Evolutionary conservation across 2,329 filamentous ascomycete species (phyloP).

Genomic region (Penicillium rolfsii): DNA sequence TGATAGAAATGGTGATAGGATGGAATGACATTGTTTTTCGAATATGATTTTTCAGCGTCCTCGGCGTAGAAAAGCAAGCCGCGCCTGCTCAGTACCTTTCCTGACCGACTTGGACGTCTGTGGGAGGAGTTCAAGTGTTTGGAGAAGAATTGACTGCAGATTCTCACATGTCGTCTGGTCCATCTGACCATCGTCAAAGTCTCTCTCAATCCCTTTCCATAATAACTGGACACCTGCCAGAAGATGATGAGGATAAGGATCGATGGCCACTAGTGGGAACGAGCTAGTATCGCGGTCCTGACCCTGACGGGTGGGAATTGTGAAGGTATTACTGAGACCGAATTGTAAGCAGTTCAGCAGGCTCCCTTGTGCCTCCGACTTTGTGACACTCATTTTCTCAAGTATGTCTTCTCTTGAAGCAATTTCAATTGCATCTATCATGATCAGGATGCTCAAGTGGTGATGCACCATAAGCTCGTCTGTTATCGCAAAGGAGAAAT

Average conservation of each 20-base stretch:
- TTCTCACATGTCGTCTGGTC: slow-evolving; percentile 28
- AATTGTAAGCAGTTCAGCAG: slow-evolving; percentile 34
- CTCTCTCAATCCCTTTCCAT: slow-evolving; percentile 32
- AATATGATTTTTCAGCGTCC: neutral
- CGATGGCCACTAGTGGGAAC: slow-evolving; percentile 35
- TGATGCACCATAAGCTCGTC: slow-evolving; percentile 37
- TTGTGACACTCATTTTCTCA: slow-evolving; percentile 24
- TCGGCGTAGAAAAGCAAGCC: slow-evolving; percentile 2
- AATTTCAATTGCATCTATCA: slow-evolving; percentile 34
- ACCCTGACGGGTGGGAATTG: slow-evolving; percentile 19
- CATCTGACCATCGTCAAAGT: slow-evolving; percentile 30
- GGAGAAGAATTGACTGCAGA: slow-evolving; percentile 30
- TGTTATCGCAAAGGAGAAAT: slow-evolving; percentile 1
- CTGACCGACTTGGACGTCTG: slow-evolving; percentile 37
- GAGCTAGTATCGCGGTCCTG: slow-evolving; percentile 9
- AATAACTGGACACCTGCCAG: slow-evolving; percentile 36
- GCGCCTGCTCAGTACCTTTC: slow-evolving; percentile 25
- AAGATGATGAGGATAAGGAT: slow-evolving; percentile 39
- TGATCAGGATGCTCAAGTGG: slow-evolving; percentile 33
- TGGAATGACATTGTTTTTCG: neutral
- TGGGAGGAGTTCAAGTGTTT: slow-evolving; percentile 33
- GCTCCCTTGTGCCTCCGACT: slow-evolving; percentile 31
- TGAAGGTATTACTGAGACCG: slow-evolving; percentile 33
- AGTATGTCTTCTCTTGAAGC: slow-evolving; percentile 33
- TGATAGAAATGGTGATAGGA: neutral